Evolutionary conservation across 306 rosid genomes (phyloP).

Genomic region (Cicer yamashitae): DNA sequence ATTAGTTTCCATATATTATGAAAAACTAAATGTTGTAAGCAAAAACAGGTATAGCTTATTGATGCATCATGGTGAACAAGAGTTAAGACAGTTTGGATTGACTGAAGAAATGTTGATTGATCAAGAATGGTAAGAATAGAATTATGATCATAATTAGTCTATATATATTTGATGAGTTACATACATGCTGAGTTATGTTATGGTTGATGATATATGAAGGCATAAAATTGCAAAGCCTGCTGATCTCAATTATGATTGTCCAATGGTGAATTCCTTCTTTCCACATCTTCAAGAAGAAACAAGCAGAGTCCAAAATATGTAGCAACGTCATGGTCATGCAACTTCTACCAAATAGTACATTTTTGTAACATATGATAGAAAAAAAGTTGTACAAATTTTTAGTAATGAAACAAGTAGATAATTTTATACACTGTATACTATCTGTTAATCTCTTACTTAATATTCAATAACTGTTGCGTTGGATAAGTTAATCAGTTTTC

Average conservation of each 20-base stretch:
- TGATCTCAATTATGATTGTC: constrained; percentile 86
- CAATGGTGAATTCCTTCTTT: constrained; percentile 82
- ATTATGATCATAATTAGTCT: not conserved
- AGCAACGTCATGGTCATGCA: not conserved
- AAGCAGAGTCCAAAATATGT: not conserved
- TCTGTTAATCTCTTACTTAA: no score
- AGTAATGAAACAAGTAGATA: no score
- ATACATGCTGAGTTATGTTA: not conserved
- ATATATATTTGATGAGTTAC: not conserved
- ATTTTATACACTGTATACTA: no score
- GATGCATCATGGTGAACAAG: constrained; percentile 70
- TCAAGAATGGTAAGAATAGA: constrained; percentile 69
- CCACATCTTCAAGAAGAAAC: constrained; percentile 61
- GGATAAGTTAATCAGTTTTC: no score
- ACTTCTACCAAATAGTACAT: not conserved
- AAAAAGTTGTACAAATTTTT: no score
- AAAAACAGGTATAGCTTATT: constrained; percentile 62
- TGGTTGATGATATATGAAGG: constrained; percentile 52
- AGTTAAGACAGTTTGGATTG: constrained; percentile 75
- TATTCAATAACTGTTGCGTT: no score
- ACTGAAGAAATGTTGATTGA: constrained; percentile 83
- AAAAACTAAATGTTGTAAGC: not conserved
- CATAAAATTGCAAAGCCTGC: constrained; percentile 80
- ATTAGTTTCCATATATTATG: not conserved
- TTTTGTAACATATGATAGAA: not conserved